phyloP scores from a whole-genome alignment of 2,329 filamentous ascomycete species.

The Akanthomyces dipterigenus region DNA sequence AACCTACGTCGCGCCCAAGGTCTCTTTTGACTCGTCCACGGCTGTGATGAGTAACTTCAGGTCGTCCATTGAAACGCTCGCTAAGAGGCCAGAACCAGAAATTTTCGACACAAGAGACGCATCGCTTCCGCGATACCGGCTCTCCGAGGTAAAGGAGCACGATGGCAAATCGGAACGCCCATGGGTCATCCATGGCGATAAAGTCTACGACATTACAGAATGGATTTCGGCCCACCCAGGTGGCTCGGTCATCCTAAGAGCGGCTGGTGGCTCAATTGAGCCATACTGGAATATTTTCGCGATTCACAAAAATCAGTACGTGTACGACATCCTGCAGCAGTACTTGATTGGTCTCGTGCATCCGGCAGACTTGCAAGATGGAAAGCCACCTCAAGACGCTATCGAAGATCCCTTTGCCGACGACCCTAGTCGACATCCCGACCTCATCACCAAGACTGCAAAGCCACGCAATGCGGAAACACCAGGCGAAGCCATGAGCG shows the following conservation, averaged over 20 bases:
- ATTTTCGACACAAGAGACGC: conserved; percentile 29
- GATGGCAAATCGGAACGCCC: conserved; percentile 45
- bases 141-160: conserved; percentile 46
- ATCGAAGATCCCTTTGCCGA: conserved; percentile 55
- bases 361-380: conserved; percentile 50
- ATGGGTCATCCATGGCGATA: conserved; percentile 58
- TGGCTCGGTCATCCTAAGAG: conserved; percentile 60
- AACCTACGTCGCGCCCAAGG: neutral
- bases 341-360: conserved; percentile 59
- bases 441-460: conserved; percentile 43
- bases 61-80: neutral
- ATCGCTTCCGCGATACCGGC: conserved; percentile 40
- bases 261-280: conserved; percentile 58
- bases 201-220: conserved; percentile 65
- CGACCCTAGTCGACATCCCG: conserved; percentile 46
- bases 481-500: conserved; percentile 39
- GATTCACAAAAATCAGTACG: conserved; percentile 60
- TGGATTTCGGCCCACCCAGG: conserved; percentile 61
- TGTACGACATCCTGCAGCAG: conserved; percentile 57
- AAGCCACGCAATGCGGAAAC: conserved; percentile 58
- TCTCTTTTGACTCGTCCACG: conserved; percentile 1
- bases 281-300: conserved; percentile 65
- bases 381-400: conserved; percentile 42
- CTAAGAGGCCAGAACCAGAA: neutral
- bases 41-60: conserved; percentile 3